Evolutionary conservation across 2,329 filamentous ascomycete genomes (phyloP).

Genomic region (Diaporthe sp.): DNA sequence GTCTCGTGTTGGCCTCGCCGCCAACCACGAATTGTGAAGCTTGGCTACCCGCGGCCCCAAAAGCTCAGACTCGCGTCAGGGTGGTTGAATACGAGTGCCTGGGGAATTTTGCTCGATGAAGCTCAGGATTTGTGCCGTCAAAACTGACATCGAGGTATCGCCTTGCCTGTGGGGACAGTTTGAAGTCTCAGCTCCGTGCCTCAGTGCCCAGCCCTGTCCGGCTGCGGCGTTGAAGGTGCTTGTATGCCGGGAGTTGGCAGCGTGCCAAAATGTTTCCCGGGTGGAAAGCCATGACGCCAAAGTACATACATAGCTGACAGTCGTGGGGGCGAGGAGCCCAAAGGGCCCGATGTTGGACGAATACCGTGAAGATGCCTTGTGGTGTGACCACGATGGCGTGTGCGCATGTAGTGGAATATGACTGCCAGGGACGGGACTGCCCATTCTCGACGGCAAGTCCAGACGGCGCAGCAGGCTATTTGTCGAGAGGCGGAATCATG

Average conservation of each 20-base stretch:
- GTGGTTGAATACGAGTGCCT: neutral
- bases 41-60: neutral
- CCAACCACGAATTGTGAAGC: conserved; percentile 7
- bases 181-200: neutral
- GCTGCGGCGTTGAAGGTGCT: neutral
- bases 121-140: neutral
- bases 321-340: neutral
- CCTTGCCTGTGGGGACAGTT: neutral
- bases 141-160: neutral
- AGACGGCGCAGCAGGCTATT: conserved; percentile 20
- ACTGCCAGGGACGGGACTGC: neutral
- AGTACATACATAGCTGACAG: neutral
- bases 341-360: neutral
- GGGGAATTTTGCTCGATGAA: neutral
- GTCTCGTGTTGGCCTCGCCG: neutral
- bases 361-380: neutral
- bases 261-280: neutral
- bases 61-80: neutral
- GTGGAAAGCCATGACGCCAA: neutral
- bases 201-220: neutral
- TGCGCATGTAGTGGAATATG: neutral
- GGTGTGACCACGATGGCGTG: neutral
- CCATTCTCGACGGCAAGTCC: conserved; percentile 10
- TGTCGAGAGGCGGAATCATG: conserved; percentile 35
- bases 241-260: neutral